Conservation (phyloP, 352 stramenopile genomes). For the Thraustochytrium sp. region DNA sequence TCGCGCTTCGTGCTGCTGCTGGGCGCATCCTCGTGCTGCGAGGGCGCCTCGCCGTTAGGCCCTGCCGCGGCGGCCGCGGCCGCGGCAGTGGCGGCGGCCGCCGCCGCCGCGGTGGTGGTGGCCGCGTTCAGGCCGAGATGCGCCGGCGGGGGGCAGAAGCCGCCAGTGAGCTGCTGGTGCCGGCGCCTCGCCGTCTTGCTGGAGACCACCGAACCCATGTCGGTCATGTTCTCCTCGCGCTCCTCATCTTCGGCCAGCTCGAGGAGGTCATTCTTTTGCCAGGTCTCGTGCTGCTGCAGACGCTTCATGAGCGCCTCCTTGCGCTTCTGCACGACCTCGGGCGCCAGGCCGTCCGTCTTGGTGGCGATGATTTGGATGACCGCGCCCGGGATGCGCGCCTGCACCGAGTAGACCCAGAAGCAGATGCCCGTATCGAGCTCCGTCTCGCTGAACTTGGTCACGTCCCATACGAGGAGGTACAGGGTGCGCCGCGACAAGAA, state of each 20-base stretch:
- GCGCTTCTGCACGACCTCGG: background rate
- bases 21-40: too few relatives aligned
- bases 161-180: background rate
- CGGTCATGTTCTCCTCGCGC: background rate
- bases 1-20: too few relatives aligned
- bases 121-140: too few relatives aligned
- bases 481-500: conserved; percentile 33
- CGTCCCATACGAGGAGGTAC: conserved; percentile 33
- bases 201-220: background rate
- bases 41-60: background rate
- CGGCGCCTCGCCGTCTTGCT: conserved; percentile 13
- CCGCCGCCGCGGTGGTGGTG: too few relatives aligned
- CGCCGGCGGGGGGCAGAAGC: background rate
- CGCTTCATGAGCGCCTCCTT: background rate
- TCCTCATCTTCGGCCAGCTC: conserved; percentile 9
- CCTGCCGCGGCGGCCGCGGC: too few relatives aligned
- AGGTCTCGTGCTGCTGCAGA: conserved; percentile 24
- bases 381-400: conserved; percentile 17
- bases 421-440: conserved; percentile 7
- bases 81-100: background rate
- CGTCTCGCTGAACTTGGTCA: background rate
- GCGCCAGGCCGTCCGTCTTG: conserved; percentile 2
- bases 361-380: conserved; percentile 35
- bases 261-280: conserved; percentile 10
- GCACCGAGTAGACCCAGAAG: conserved; percentile 39